Evolutionary conservation across 345 rosid species (phyloP), one percentile per base, ranked within the genome.

Genomic region (Salix dunnii): DNA sequence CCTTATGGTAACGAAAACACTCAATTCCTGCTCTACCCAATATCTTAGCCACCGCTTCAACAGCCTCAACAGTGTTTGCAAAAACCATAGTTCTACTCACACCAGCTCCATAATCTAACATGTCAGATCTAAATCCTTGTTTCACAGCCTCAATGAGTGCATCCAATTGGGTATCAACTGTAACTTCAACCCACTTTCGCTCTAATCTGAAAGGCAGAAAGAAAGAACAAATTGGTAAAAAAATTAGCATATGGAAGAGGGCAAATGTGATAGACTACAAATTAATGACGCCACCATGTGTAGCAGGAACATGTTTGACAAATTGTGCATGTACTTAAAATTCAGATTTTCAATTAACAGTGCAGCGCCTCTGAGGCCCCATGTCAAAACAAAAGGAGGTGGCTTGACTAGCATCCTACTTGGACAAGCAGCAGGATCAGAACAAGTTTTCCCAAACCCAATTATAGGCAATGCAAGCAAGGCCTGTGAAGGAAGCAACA

Each of bases 1-100:
- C 92, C 90, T 91, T 95, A 76, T 95, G 97, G 80, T 91, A 95
- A 76, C 93, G 83, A 72, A 83, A 89, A 80, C 98, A 91, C 46
- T 84, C 87, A 77, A 95, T 88, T 64, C 88, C 94, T 76, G 91
- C 96, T 88, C 85, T 83, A 81, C 88, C 88, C 70, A 96, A 81
- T 81, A 96, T 86, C 76, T 87, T 90, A 5, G 89, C 89, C 62
- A 93, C 96, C 71, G 94, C 97, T 85, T 93, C 91, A 80, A 87
- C 98, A 14, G 93, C 97, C 78, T 91, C 97, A 13, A 91, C 96
- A 14, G 98, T 93, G 74, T 96, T 96, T 71, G 94, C 94, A 85
- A 96, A 96, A 75, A 93, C 96, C 97, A 93, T 96, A 1, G 98
- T 96, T 79, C 98, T 87, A 73, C 81, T 84, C 77, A 75, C 65